Base-by-base conservation (phyloP, 176 grass and related monocot genomes). In the maize (Zea mays) region DNA sequence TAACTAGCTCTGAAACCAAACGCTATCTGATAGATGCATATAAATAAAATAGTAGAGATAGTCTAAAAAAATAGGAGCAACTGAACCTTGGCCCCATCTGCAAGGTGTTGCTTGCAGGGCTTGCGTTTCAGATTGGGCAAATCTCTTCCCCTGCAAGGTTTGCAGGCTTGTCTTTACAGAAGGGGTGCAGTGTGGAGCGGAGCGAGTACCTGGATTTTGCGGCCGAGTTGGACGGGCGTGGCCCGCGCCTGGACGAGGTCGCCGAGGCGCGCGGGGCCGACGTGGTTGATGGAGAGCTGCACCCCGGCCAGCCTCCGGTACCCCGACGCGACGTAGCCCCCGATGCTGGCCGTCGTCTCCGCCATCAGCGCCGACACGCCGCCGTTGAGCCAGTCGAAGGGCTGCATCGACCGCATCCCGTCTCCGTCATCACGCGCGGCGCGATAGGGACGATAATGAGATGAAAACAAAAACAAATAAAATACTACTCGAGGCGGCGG, bases 241-340 rank as follows among this genome's bases (percentile, higher is more conserved):
- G 94, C 94, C 78, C 85, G 48, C 0, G 86, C 86, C 62, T 85
- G 75, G 42, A 91, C 39, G n/a, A 82, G 56, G 33, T 97, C 84
- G 69, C 94, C 90, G 55, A 93, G 90, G 60, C 66, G 72, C 3
- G 88, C 94, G 2, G 88, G 74, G 19, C 76, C 78, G 86, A 97
- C 42, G 78, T 97, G 90, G 81, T 93, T 97, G 77, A 90, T 91
- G 52, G 86, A 91, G 17, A 97, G 90, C 82, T 93, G 88, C 43
- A 97, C 90, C 64, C 94, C 94, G 17, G 88, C 90, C 3, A 88
- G 72, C 65, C 87, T 63, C 47, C 65, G 79, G 79, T 85, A 86
- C 10, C 79, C 88, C 0, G 94, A 80, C 36, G 94, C 84, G 7
- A 88, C 50, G 73, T 87, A 91, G 17, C 81, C 84, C 45, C 94